phyloP scores from a whole-genome alignment of 2,329 filamentous ascomycete genomes.

The Fulvia fulva region DNA sequence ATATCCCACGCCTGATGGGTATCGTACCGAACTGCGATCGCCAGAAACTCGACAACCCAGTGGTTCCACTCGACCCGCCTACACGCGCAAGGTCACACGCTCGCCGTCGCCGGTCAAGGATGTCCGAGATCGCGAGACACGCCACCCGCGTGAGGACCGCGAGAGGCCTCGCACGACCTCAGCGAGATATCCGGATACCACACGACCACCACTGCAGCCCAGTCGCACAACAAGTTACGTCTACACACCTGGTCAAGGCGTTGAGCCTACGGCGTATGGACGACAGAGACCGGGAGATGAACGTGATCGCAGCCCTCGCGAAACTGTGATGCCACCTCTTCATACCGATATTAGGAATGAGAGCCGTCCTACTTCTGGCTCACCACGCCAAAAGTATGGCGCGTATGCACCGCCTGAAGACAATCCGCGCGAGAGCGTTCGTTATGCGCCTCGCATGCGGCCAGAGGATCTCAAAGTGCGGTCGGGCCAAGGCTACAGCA shows the following conservation, averaged over 20 bases:
- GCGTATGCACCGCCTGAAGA: slow-evolving; percentile 33
- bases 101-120: slow-evolving; percentile 27
- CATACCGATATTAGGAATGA: slow-evolving; percentile 22
- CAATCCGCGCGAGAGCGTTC: slow-evolving; percentile 20
- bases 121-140: slow-evolving; percentile 14
- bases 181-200: slow-evolving; percentile 21
- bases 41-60: not conserved
- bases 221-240: slow-evolving; percentile 28
- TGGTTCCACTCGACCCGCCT: slow-evolving; percentile 2
- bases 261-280: slow-evolving; percentile 13
- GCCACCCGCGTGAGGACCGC: slow-evolving; percentile 7
- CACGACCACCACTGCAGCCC: slow-evolving; percentile 16
- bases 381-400: slow-evolving; percentile 30
- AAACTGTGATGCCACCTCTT: slow-evolving; percentile 4
- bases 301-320: slow-evolving; percentile 13
- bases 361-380: slow-evolving; percentile 9
- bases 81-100: slow-evolving; percentile 21
- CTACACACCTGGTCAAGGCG: slow-evolving; percentile 23
- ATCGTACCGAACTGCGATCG: slow-evolving; percentile 27
- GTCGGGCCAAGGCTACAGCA: slow-evolving; percentile 19
- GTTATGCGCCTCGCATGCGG: slow-evolving; percentile 30
- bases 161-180: slow-evolving; percentile 18
- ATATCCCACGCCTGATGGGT: slow-evolving; percentile 30
- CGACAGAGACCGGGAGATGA: slow-evolving; percentile 13
- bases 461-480: slow-evolving; percentile 38